Evolutionary conservation across 345 rosid species (phyloP).

Genomic region (Moricandia arvensis): DNA sequence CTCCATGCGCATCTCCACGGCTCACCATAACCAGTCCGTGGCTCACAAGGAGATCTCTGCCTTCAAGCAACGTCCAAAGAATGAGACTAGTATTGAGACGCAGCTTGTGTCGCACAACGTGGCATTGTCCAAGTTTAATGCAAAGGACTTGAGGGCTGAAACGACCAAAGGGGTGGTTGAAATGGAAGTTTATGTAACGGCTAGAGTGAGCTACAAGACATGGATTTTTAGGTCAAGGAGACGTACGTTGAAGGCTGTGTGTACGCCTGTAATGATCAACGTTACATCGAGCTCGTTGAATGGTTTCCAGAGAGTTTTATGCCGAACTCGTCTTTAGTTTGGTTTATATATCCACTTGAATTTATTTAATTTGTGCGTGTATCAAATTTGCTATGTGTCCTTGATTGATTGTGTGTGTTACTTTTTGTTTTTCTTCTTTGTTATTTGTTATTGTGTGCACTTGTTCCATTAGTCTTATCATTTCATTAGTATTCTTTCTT

Average conservation of each 20-base stretch:
- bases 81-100: conserved; percentile 52
- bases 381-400: conserved; percentile 16
- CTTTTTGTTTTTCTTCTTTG: not conserved
- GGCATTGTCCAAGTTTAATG: conserved; percentile 40
- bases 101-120: conserved; percentile 48
- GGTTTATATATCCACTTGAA: not conserved
- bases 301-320: conserved; percentile 44
- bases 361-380: conserved; percentile 17
- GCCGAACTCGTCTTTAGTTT: conserved; percentile 51
- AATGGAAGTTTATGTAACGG: conserved; percentile 50
- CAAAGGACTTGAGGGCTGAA: conserved; percentile 49
- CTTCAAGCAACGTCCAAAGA: conserved; percentile 63
- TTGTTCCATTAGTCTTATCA: not conserved
- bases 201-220: conserved; percentile 66
- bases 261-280: conserved; percentile 48
- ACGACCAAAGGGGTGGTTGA: conserved; percentile 44
- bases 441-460: conserved; percentile 11
- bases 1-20: conserved; percentile 48
- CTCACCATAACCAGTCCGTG: conserved; percentile 55
- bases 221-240: conserved; percentile 53
- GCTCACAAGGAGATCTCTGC: conserved; percentile 52
- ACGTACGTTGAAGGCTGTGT: conserved; percentile 47
- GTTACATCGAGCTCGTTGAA: conserved; percentile 39
- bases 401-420: conserved; percentile 20
- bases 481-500: not conserved